Percentiles rank a stretch among this genome's conserved stretches.
These are phyloP conservation scores for Neofusicoccum ribis DNA, from an alignment of 2,329 filamentous ascomycete genomes.

Conservation along the genomic window DNA sequence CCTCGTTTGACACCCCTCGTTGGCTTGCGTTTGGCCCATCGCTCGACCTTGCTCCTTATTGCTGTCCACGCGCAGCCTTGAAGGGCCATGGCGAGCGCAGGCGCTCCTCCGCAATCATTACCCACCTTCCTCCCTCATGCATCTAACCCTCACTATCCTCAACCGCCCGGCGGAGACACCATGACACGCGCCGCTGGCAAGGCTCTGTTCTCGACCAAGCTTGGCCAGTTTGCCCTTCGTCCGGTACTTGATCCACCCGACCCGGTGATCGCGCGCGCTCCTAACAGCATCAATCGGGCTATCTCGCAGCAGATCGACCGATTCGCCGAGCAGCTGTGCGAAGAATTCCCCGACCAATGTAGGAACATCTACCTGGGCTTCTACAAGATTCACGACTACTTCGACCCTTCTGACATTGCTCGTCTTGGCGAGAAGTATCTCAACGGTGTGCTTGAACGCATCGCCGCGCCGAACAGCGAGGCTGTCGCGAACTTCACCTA, in stretches of 20 bases:
- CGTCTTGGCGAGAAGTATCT: conserved; percentile 32
- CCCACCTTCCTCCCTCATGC: not conserved
- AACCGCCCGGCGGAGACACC: not conserved
- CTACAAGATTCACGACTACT: conserved; percentile 35
- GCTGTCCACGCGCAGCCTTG: not conserved
- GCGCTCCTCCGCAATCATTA: not conserved
- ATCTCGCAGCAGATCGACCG: conserved; percentile 22
- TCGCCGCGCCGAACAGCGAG: conserved; percentile 28
- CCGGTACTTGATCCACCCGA: conserved; percentile 21
- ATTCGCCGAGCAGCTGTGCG: conserved; percentile 27
- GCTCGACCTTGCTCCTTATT: not conserved
- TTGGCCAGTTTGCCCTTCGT: not conserved
- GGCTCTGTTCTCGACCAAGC: conserved; percentile 13
- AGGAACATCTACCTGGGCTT: conserved; percentile 26
- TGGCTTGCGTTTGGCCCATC: not conserved
- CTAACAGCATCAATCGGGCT: conserved; percentile 23
- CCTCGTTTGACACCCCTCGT: not conserved
- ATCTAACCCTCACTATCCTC: not conserved
- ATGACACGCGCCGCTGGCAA: not conserved
- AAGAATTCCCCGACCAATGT: conserved; percentile 29
- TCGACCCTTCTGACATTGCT: conserved; percentile 36
- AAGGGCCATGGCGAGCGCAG: conserved; percentile 4
- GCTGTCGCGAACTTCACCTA: conserved; percentile 26
- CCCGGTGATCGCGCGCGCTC: conserved; percentile 30
- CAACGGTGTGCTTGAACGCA: conserved; percentile 30